Evolutionary conservation across 2,329 filamentous ascomycete species (phyloP).

Genomic region (Trichoderma hamatum): DNA sequence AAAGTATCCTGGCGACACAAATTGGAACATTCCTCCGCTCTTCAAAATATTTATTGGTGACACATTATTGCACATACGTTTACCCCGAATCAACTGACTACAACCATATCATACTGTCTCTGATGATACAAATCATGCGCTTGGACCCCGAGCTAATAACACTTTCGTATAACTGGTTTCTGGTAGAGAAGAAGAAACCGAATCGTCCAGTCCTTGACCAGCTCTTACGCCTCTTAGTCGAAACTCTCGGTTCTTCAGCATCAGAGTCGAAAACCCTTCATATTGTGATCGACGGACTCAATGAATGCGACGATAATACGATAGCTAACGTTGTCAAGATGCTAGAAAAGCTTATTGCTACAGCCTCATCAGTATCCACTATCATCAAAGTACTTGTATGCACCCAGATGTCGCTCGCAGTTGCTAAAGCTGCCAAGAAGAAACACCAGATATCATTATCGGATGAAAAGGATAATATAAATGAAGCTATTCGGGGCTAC

Average conservation of each 20-base stretch:
- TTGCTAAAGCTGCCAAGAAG: not conserved
- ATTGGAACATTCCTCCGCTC: constrained; percentile 37
- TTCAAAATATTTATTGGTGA: constrained; percentile 30
- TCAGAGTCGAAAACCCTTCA: not conserved
- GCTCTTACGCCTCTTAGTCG: constrained; percentile 3
- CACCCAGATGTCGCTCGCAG: not conserved
- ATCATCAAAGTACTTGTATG: constrained; percentile 15
- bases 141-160: constrained; percentile 31
- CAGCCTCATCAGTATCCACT: not conserved
- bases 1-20: constrained; percentile 40
- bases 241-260: not conserved
- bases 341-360: not conserved
- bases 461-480: not conserved
- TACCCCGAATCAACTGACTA: constrained; percentile 40
- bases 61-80: constrained; percentile 42
- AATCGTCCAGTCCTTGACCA: not conserved
- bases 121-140: constrained; percentile 39
- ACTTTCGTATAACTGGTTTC: constrained; percentile 33
- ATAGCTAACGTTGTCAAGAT: not conserved
- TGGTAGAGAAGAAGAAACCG: constrained; percentile 2
- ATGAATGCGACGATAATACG: constrained; percentile 1
- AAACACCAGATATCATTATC: constrained; percentile 19
- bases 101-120: constrained; percentile 38
- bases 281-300: constrained; percentile 6
- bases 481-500: constrained; percentile 9